Conservation (phyloP, 257 asterid genomes). For the Datura wrightii region DNA sequence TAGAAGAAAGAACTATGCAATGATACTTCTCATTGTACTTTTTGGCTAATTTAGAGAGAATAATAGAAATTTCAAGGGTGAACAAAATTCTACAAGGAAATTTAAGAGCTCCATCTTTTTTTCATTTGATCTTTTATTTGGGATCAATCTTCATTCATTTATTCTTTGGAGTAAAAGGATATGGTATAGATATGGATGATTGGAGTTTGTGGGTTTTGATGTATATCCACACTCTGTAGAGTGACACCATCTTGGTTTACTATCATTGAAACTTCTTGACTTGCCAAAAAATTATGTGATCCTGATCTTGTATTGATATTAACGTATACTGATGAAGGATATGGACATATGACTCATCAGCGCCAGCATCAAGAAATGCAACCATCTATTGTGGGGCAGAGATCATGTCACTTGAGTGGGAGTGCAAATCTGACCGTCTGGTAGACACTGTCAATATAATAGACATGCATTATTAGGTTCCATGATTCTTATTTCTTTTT, state of each 20-base stretch:
- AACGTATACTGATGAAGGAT: constrained; percentile 60
- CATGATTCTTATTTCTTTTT: constrained; percentile 33
- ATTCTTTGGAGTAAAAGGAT: constrained; percentile 11
- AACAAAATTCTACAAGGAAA: background rate
- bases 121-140: background rate
- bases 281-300: background rate
- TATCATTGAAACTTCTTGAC: constrained; percentile 13
- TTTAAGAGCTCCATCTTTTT: background rate
- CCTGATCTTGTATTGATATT: background rate
- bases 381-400: constrained; percentile 98
- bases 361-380: constrained; percentile 89
- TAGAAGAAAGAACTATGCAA: background rate
- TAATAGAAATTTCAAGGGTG: constrained; percentile 18
- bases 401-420: constrained; percentile 98
- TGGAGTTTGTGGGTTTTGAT: constrained; percentile 13
- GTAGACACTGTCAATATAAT: constrained; percentile 47
- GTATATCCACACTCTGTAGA: background rate
- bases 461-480: constrained; percentile 35
- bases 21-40: background rate
- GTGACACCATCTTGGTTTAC: background rate
- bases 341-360: constrained; percentile 89
- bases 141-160: background rate
- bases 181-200: background rate
- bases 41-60: background rate
- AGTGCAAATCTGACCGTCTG: constrained; percentile 95